A percentile compares a stretch with the other conserved stretches of the same genome.
Conservation (phyloP, 768 basidiomycete species). For the Lactarius hengduanensis region DNA sequence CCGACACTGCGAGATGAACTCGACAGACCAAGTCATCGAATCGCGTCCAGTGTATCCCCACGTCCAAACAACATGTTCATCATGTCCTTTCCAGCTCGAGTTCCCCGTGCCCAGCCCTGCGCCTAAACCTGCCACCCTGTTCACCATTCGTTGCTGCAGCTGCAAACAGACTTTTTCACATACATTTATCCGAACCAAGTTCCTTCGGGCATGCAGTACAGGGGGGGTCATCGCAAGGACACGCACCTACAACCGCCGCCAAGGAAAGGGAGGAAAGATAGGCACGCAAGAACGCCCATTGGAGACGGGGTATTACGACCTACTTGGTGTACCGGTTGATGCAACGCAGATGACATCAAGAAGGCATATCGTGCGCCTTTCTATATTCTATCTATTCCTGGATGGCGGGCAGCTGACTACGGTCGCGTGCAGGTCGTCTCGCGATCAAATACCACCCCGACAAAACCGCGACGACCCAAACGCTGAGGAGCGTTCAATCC, state of each 20-base stretch:
- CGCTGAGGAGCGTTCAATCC: slow-evolving; percentile 85
- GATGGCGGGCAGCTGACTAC: not conserved
- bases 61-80: slow-evolving; percentile 58
- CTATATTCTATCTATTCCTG: not conserved
- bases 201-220: slow-evolving; percentile 29
- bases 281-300: slow-evolving; percentile 86
- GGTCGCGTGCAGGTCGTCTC: slow-evolving; percentile 53
- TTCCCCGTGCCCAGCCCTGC: slow-evolving; percentile 62
- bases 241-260: slow-evolving; percentile 18
- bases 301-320: slow-evolving; percentile 90
- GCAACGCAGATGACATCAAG: slow-evolving; percentile 87
- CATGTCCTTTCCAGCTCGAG: slow-evolving; percentile 58
- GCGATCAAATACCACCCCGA: slow-evolving; percentile 92
- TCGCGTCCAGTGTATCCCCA: slow-evolving; percentile 70
- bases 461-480: slow-evolving; percentile 86
- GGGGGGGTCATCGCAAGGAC: slow-evolving; percentile 24
- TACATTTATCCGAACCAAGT: slow-evolving; percentile 68
- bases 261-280: slow-evolving; percentile 70
- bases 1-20: slow-evolving; percentile 39
- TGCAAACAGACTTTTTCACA: slow-evolving; percentile 62
- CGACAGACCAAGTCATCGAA: slow-evolving; percentile 49
- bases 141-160: slow-evolving; percentile 67
- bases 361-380: slow-evolving; percentile 75
- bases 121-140: slow-evolving; percentile 55
- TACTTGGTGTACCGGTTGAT: slow-evolving; percentile 69